Conservation (phyloP, 163 green algal genomes). For the Picocystis sp. region DNA sequence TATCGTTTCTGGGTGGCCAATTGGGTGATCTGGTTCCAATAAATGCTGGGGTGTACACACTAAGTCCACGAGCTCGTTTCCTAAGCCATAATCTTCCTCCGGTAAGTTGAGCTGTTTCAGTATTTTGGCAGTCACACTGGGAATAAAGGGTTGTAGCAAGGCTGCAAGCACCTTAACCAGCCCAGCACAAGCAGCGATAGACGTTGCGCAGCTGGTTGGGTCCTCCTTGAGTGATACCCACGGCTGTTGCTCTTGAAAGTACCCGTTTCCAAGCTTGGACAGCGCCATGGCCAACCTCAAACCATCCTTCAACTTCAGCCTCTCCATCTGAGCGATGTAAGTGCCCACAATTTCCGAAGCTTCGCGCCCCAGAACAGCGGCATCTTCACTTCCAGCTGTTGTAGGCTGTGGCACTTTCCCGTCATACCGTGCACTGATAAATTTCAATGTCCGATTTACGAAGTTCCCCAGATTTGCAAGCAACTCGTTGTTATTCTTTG, state of each 20-base stretch:
- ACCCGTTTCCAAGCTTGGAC: slow-evolving; percentile 68
- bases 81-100: slow-evolving; percentile 1
- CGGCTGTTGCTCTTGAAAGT: slow-evolving; percentile 69
- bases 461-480: slow-evolving; percentile 95
- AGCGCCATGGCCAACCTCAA: slow-evolving; percentile 62
- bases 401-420: slow-evolving; percentile 2
- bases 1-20: slow-evolving; percentile 54
- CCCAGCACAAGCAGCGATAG: slow-evolving; percentile 48
- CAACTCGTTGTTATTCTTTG: slow-evolving; percentile 82
- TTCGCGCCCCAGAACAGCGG: slow-evolving; percentile 9
- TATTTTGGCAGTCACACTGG: slow-evolving; percentile 44
- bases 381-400: slow-evolving; percentile 4
- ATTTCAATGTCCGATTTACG: slow-evolving; percentile 42
- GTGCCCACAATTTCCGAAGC: slow-evolving; percentile 34
- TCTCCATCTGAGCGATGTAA: slow-evolving; percentile 21
- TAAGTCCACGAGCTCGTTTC: neutral
- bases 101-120: slow-evolving; percentile 36
- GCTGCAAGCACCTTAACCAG: slow-evolving; percentile 55
- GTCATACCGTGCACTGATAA: slow-evolving; percentile 5
- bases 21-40: slow-evolving; percentile 42
- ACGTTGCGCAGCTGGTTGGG: slow-evolving; percentile 31
- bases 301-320: slow-evolving; percentile 64
- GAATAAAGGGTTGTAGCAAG: slow-evolving; percentile 78
- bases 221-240: slow-evolving; percentile 64
- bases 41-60: slow-evolving; percentile 12